phyloP scores from a whole-genome alignment of 1,284 basidiomycete genomes.

The Megacollybia platyphylla region DNA sequence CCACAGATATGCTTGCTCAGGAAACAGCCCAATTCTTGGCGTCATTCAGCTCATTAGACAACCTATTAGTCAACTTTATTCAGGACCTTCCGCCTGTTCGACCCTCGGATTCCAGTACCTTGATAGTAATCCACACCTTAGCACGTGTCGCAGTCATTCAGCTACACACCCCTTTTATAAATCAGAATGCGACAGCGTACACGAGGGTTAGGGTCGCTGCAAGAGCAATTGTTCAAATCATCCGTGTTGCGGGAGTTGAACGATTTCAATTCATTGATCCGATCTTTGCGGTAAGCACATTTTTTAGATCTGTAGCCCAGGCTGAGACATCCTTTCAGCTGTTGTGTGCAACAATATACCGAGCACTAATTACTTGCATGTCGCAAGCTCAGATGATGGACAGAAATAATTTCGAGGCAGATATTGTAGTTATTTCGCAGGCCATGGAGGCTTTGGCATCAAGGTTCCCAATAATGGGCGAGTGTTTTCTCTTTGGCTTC shows the following conservation, averaged over 20 bases:
- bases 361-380: neutral
- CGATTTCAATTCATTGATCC: neutral
- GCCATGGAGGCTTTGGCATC: too few relatives aligned
- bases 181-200: neutral
- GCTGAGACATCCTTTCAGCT: neutral
- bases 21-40: neutral
- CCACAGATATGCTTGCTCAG: neutral
- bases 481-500: too few relatives aligned
- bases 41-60: slow-evolving; percentile 2
- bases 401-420: too few relatives aligned
- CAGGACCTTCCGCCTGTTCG: slow-evolving; percentile 2
- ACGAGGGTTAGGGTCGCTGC: slow-evolving; percentile 4
- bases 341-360: neutral
- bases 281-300: neutral
- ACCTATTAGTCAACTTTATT: slow-evolving; percentile 4
- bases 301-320: neutral
- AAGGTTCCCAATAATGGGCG: too few relatives aligned
- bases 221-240: slow-evolving; percentile 2
- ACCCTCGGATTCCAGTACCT: neutral
- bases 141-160: slow-evolving; percentile 5
- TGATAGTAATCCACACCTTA: slow-evolving; percentile 5
- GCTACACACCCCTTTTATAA: slow-evolving; percentile 2
- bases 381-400: too few relatives aligned
- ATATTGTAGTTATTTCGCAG: too few relatives aligned
- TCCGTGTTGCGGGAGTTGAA: neutral